Percentiles rank a stretch among this genome's conserved stretches.
These are phyloP conservation scores for Phylloporus sp. DNA, from an alignment of 768 basidiomycete species.

Conservation along the genomic window DNA sequence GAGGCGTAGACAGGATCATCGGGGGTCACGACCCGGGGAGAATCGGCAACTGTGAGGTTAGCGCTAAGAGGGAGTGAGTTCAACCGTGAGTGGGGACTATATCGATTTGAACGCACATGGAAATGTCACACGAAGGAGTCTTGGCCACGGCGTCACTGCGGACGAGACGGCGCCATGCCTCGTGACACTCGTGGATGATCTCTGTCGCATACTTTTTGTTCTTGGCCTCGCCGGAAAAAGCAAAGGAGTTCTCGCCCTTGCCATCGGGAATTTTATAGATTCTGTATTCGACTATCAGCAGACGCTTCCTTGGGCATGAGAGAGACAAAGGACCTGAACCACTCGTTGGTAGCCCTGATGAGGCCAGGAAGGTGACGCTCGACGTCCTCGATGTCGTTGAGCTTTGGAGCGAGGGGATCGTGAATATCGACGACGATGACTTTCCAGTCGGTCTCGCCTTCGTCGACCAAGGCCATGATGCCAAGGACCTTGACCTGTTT, in stretches of 20 bases:
- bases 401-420: constrained; percentile 91
- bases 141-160: constrained; percentile 72
- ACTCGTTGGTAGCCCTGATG: constrained; percentile 96
- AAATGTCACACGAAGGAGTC: constrained; percentile 67
- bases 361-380: constrained; percentile 96
- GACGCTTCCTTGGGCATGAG: neutral
- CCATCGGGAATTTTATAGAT: constrained; percentile 97
- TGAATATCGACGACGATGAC: constrained; percentile 95
- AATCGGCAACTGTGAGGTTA: constrained; percentile 68
- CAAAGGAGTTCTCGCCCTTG: constrained; percentile 96
- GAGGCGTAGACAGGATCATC: constrained; percentile 58
- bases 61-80: constrained; percentile 42
- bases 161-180: constrained; percentile 95
- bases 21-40: constrained; percentile 59
- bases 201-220: constrained; percentile 99
- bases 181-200: constrained; percentile 98
- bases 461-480: constrained; percentile 98
- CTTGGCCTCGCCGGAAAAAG: constrained; percentile 99
- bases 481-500: constrained; percentile 99
- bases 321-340: constrained; percentile 72
- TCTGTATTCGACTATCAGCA: constrained; percentile 35
- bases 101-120: constrained; percentile 58
- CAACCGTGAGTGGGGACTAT: neutral
- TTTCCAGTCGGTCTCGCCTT: constrained; percentile 99
- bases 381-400: constrained; percentile 99